phyloP scores from a whole-genome alignment of 441 rosid species.

The Corymbia calophylla region DNA sequence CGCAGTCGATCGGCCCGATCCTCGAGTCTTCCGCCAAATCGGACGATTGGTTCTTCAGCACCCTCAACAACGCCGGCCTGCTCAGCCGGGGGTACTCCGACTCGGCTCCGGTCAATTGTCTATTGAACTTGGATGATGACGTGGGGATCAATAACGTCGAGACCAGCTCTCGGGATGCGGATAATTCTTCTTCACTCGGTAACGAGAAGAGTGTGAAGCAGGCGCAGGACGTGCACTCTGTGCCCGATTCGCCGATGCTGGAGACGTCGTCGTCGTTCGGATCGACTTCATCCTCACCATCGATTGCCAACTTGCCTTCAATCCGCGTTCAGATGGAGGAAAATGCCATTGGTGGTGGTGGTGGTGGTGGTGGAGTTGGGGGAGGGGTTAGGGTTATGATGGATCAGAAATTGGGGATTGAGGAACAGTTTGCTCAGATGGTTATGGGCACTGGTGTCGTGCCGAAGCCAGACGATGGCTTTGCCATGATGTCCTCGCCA shows the following conservation, averaged over 20 bases:
- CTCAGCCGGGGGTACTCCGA: slow-evolving; percentile 69
- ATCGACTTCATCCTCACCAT: slow-evolving; percentile 88
- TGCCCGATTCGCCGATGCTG: slow-evolving; percentile 95
- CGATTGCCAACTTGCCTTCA: slow-evolving; percentile 79
- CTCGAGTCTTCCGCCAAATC: slow-evolving; percentile 55
- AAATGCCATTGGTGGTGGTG: not conserved
- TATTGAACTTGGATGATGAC: slow-evolving; percentile 67
- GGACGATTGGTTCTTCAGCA: slow-evolving; percentile 89
- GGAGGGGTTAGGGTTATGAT: not conserved
- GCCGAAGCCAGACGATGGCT: slow-evolving; percentile 57
- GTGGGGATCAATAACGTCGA: slow-evolving; percentile 30
- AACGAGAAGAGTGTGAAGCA: slow-evolving; percentile 38
- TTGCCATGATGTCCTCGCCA: slow-evolving; percentile 44
- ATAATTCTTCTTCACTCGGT: slow-evolving; percentile 15
- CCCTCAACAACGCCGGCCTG: slow-evolving; percentile 57
- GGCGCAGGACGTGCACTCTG: slow-evolving; percentile 72
- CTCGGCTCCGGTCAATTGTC: slow-evolving; percentile 60
- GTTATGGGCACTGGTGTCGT: slow-evolving; percentile 16
- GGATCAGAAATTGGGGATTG: slow-evolving; percentile 65
- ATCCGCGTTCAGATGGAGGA: slow-evolving; percentile 76
- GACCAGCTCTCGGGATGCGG: slow-evolving; percentile 18
- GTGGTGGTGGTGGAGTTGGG: slow-evolving; percentile 4
- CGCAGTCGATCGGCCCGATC: slow-evolving; percentile 70
- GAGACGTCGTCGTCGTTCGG: slow-evolving; percentile 90
- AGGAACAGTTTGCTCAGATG: slow-evolving; percentile 80